phyloP scores from a whole-genome alignment of 2,329 filamentous ascomycete genomes.

The Pseudomassariella vexata region DNA sequence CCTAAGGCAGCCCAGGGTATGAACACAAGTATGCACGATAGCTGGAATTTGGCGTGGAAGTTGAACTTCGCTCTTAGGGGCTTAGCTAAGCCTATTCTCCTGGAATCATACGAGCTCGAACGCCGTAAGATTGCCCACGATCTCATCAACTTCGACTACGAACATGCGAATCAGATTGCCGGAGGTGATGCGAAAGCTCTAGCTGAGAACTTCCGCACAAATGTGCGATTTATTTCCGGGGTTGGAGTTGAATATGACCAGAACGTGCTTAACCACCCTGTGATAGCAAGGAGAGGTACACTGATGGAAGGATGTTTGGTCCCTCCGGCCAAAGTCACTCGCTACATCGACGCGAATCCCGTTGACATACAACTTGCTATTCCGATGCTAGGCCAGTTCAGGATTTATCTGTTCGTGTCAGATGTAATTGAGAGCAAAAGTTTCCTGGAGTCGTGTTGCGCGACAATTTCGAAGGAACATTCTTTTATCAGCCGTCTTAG shows the following conservation, averaged over 20 bases:
- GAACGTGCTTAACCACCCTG: constrained; percentile 43
- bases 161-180: constrained; percentile 51
- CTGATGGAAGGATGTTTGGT: constrained; percentile 50
- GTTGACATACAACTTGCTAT: constrained; percentile 75
- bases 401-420: constrained; percentile 65
- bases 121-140: constrained; percentile 56
- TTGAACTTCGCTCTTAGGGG: constrained; percentile 48
- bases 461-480: too few relatives aligned
- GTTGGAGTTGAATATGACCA: constrained; percentile 58
- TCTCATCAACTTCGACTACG: constrained; percentile 53
- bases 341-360: constrained; percentile 73
- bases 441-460: too few relatives aligned
- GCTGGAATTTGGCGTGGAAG: constrained; percentile 38
- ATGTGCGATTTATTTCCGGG: constrained; percentile 69
- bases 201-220: constrained; percentile 63
- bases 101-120: constrained; percentile 58
- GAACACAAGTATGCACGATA: constrained; percentile 53
- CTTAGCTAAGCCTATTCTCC: constrained; percentile 45
- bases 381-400: constrained; percentile 71
- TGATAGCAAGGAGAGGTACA: constrained; percentile 35
- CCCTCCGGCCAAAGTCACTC: constrained; percentile 63
- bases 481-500: constrained; percentile 57
- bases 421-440: too few relatives aligned
- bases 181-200: constrained; percentile 58
- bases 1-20: constrained; percentile 59